Percentiles rank a stretch among this genome's conserved stretches.
Conservation (phyloP, 331 rosid species). For the Quercus tomentella region DNA sequence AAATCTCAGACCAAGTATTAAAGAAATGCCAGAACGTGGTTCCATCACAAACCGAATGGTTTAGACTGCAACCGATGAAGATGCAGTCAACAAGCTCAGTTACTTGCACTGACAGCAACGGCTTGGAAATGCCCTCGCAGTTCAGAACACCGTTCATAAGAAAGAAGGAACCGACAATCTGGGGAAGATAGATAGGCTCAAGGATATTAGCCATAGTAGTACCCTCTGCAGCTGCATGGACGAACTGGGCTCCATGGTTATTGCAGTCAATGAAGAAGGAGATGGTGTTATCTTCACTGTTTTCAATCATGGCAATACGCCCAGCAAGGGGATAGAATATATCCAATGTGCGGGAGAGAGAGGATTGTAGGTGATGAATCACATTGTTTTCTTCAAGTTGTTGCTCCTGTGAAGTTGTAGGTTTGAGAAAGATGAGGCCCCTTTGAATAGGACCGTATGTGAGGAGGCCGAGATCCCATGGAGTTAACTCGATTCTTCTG, state of each 20-base stretch:
- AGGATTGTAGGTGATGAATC: background rate
- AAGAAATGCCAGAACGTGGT: no score
- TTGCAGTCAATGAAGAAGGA: background rate
- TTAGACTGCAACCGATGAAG: no score
- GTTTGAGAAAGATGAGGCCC: conserved; percentile 16
- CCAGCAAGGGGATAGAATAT: conserved; percentile 6
- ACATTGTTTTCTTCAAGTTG: background rate
- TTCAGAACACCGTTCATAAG: no score
- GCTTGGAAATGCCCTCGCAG: no score
- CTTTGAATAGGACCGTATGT: background rate
- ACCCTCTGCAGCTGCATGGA: no score
- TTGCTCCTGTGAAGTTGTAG: background rate
- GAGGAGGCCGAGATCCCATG: conserved; percentile 15
- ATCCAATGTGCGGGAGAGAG: conserved; percentile 7
- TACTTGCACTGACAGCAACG: no score
- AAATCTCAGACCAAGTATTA: conserved; percentile 1
- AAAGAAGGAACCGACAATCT: no score
- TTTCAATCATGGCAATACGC: background rate
- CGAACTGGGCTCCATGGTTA: no score
- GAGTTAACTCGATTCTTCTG: conserved; percentile 7
- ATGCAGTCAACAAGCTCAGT: no score
- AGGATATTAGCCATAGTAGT: no score
- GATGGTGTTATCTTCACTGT: conserved; percentile 7
- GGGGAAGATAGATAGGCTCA: no score
- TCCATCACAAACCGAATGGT: no score